A percentile compares a stretch with the other conserved stretches of the same genome.
Evolutionary conservation across 148 eudicot species (phyloP).

Genomic region (Vaccinium macrocarpon): DNA sequence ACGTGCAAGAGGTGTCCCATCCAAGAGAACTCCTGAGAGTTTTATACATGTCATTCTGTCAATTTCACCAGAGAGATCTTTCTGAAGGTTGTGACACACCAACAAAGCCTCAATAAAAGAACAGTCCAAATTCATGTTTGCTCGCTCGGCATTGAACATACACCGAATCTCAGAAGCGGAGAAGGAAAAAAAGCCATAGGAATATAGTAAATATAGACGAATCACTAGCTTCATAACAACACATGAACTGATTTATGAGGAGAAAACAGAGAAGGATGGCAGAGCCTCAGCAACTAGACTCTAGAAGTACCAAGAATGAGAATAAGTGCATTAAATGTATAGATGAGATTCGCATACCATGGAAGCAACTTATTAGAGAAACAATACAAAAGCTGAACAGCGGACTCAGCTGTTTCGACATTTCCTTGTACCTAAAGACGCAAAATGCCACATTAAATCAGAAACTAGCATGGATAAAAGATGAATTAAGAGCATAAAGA

Average conservation of each 20-base stretch:
- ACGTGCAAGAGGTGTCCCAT: neutral
- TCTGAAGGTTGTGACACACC: neutral
- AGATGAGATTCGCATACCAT: conserved; percentile 39
- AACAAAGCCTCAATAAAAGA: neutral
- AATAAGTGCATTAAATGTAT: neutral
- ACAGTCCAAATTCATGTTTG: neutral
- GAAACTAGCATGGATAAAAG: neutral
- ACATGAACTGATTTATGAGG: neutral
- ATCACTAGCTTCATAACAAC: neutral
- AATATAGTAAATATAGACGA: neutral
- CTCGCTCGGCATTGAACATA: neutral
- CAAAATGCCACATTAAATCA: conserved; percentile 9
- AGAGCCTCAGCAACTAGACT: neutral
- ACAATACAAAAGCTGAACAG: conserved; percentile 66
- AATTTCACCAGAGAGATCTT: neutral
- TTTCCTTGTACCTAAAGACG: conserved; percentile 50
- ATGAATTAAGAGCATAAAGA: neutral
- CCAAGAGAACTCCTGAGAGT: neutral
- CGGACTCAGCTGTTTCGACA: conserved; percentile 27
- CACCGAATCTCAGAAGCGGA: neutral
- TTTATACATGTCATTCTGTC: neutral
- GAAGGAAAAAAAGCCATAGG: neutral
- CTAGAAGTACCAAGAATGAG: neutral
- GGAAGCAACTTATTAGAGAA: conserved; percentile 74
- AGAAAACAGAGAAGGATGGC: neutral